These are phyloP conservation scores for Plenodomus tracheiphilus DNA, from an alignment of 2,329 filamentous ascomycete genomes.

Conservation along the genomic window DNA sequence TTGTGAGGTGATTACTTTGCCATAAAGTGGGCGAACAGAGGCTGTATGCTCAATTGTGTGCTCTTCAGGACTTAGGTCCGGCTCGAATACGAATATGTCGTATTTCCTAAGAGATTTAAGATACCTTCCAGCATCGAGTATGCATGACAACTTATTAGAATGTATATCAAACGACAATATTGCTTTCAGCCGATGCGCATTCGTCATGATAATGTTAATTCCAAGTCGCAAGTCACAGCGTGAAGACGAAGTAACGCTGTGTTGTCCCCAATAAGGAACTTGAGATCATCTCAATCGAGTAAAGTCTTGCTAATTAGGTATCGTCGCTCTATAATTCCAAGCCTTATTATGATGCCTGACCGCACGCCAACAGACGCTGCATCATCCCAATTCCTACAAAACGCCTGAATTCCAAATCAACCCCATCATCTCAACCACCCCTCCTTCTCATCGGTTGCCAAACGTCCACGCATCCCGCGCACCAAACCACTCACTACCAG, in stretches of 20 bases:
- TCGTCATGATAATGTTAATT: too few species aligned
- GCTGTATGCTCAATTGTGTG: too few species aligned
- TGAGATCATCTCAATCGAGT: not conserved
- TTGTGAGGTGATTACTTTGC: too few species aligned
- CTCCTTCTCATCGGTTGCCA: conserved; percentile 17
- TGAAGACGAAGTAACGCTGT: too few species aligned
- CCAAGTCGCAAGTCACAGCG: too few species aligned
- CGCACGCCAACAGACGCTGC: too few species aligned
- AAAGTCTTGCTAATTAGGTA: not conserved
- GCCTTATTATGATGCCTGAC: not conserved
- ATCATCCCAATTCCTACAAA: not conserved
- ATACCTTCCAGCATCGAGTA: not conserved
- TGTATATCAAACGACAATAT: too few species aligned
- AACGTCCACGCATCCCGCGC: conserved; percentile 23
- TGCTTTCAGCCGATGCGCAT: too few species aligned
- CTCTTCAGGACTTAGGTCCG: too few species aligned
- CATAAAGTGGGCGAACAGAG: too few species aligned
- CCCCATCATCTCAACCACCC: not conserved
- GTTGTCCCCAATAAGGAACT: too few species aligned
- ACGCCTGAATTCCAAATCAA: not conserved
- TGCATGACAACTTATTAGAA: too few species aligned
- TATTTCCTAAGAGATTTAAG: not conserved
- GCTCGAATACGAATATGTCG: not conserved
- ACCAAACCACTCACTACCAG: conserved; percentile 19
- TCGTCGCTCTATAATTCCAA: not conserved